Conservation (phyloP, 129 eudicot species). For the Artemisia annua region DNA sequence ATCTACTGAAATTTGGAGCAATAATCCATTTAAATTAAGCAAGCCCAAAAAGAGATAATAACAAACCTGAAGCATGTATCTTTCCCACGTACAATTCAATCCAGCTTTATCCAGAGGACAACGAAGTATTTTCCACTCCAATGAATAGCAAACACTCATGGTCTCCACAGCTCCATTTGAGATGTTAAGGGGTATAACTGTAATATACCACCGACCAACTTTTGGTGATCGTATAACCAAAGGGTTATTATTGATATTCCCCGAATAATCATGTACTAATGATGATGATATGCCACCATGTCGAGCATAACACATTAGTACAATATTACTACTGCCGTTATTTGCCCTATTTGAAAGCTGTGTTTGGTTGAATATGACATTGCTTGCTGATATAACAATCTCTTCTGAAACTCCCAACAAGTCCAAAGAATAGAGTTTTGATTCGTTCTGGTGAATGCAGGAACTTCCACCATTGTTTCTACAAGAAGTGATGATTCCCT, state of each 20-base stretch:
- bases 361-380: constrained; percentile 46
- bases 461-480: constrained; percentile 40
- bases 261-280: constrained; percentile 65
- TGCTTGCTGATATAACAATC: constrained; percentile 45
- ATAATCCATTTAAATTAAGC: not conserved
- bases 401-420: constrained; percentile 61
- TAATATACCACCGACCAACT: constrained; percentile 85
- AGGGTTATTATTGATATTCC: constrained; percentile 48
- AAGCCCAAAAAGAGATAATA: not conserved
- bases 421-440: constrained; percentile 62
- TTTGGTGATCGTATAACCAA: constrained; percentile 70
- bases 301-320: constrained; percentile 78
- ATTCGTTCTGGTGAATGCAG: constrained; percentile 52
- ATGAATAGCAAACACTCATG: constrained; percentile 60
- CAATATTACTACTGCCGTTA: constrained; percentile 33
- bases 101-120: constrained; percentile 86
- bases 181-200: constrained; percentile 48
- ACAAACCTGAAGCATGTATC: constrained; percentile 81
- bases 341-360: constrained; percentile 31
- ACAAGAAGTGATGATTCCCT: constrained; percentile 56
- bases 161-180: constrained; percentile 30
- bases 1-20: not conserved
- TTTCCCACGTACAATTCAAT: constrained; percentile 67
- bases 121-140: constrained; percentile 70
- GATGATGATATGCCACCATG: constrained; percentile 67